These are phyloP conservation scores for Lasiodiplodia gonubiensis DNA, from an alignment of 2,329 filamentous ascomycete genomes.

Conservation along the genomic window DNA sequence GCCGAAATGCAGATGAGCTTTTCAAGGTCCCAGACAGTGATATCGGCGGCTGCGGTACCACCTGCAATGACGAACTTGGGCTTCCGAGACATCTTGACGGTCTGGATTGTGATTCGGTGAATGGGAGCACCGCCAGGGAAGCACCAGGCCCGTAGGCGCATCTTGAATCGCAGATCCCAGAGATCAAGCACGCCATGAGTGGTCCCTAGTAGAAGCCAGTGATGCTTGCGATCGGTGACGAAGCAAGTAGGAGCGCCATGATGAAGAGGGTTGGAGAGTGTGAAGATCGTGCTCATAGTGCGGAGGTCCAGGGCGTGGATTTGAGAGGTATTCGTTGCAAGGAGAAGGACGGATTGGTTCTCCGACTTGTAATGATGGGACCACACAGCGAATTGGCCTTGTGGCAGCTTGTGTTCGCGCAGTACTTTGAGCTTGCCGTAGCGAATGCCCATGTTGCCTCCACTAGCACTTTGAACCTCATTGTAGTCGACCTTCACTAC, in stretches of 20 bases:
- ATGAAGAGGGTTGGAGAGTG: slow-evolving; percentile 83
- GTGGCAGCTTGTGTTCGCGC: slow-evolving; percentile 74
- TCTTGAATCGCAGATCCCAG: slow-evolving; percentile 95
- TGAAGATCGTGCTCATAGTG: slow-evolving; percentile 81
- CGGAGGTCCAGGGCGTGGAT: slow-evolving; percentile 85
- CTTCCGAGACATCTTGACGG: slow-evolving; percentile 61
- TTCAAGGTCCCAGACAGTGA: slow-evolving; percentile 95
- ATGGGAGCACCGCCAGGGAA: slow-evolving; percentile 81
- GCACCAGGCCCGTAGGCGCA: slow-evolving; percentile 87
- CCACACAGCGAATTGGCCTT: slow-evolving; percentile 82
- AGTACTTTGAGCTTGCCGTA: slow-evolving; percentile 80
- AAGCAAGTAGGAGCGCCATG: slow-evolving; percentile 93
- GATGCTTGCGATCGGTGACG: slow-evolving; percentile 80
- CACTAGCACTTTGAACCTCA: slow-evolving; percentile 61
- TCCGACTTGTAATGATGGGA: slow-evolving; percentile 90
- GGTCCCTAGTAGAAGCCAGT: slow-evolving; percentile 91
- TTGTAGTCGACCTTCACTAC: slow-evolving; percentile 81
- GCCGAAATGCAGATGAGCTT: slow-evolving; percentile 87
- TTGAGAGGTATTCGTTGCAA: slow-evolving; percentile 85
- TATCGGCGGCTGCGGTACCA: slow-evolving; percentile 83
- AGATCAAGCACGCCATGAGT: slow-evolving; percentile 91
- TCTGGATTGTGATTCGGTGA: slow-evolving; percentile 76
- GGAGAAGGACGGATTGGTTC: slow-evolving; percentile 77
- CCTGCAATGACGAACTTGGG: slow-evolving; percentile 89
- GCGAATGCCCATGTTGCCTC: slow-evolving; percentile 49